phyloP scores from a whole-genome alignment of 2,329 filamentous ascomycete species.

The Hypoxylon sp. region DNA sequence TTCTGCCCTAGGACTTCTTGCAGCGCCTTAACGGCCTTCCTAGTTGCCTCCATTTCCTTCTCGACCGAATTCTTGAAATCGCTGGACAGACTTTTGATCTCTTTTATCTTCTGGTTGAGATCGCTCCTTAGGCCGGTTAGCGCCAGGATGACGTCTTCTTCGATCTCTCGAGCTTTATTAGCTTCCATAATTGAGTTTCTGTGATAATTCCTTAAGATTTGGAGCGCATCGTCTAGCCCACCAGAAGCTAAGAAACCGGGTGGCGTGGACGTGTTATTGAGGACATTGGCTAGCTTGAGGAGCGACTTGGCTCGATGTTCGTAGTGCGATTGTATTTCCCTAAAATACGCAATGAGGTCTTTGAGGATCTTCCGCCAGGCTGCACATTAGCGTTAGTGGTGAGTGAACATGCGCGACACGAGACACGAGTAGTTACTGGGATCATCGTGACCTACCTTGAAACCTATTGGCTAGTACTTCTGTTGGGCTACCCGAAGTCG shows the following conservation, averaged over 20 bases:
- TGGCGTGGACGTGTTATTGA: constrained; percentile 84
- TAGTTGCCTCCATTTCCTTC: constrained; percentile 90
- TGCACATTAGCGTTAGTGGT: constrained; percentile 56
- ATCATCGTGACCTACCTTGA: constrained; percentile 73
- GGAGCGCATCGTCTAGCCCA: constrained; percentile 89
- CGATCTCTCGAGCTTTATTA: constrained; percentile 90
- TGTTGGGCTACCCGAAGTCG: constrained; percentile 88
- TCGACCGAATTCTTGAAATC: constrained; percentile 98
- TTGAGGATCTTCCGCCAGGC: constrained; percentile 97
- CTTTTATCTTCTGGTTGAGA: constrained; percentile 95
- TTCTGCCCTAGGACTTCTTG: constrained; percentile 85
- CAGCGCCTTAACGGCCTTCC: constrained; percentile 82
- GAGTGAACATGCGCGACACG: constrained; percentile 2
- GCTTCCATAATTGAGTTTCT: constrained; percentile 83
- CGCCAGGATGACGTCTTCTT: constrained; percentile 90
- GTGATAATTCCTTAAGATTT: constrained; percentile 86
- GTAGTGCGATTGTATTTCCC: constrained; percentile 90
- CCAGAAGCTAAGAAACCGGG: constrained; percentile 82
- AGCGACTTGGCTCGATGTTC: constrained; percentile 87
- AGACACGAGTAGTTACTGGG: constrained; percentile 6
- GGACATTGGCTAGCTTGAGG: constrained; percentile 84
- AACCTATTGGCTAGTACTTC: constrained; percentile 90
- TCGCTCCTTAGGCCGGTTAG: constrained; percentile 89
- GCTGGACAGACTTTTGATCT: constrained; percentile 92
- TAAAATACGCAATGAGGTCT: constrained; percentile 93